Base-by-base conservation (phyloP, 2,329 filamentous ascomycete species). In the Epicoccum sorghinum region DNA sequence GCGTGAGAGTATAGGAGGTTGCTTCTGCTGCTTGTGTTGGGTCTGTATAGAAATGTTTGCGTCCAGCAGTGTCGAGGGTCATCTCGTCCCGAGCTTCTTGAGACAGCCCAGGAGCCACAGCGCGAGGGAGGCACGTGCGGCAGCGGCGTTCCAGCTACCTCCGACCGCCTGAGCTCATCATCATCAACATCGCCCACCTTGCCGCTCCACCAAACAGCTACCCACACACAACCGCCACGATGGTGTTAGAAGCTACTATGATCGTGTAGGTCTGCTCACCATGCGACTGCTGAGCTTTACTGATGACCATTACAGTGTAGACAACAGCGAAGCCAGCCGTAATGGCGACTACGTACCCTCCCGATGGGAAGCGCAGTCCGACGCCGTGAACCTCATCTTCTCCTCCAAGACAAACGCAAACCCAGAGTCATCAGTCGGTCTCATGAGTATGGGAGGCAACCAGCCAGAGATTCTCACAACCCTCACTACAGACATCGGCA, bases 171-270 rank as follows among this genome's bases (percentile, higher is more conserved):
- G 43, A 63, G 65, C 62, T 65, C 58, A 59, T 55, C 56, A 60
- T 56, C 61, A 56, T 18, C 18, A 18, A 58, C 59, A 52, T 39
- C 59, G 52, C 47, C 42, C 50, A 47, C 52, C 40, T 55, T 50
- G 42, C 47, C 50, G 44, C 55, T 35, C 39, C 29, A 49, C 37
- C 48, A 53, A 35, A 48, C 57, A 37, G 23, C 14, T 14, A 39
- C 35, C 52, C 27, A 51, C 48, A 57, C 48, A 46, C 43, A 46
- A 37, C 52, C 57, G 79, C 77, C 86, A 93, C 83, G 73, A 99
- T 99, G 95, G 90, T 89, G 79, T 88, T 99, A 79, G 95, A 99
- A 87, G 96, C 95, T 81, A 96, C 96, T 61, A 98, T 99, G 93
- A 91, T 99, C 78, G 88, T 98, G 84, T 82, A 73, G 23, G 75